Evolutionary conservation across 1,284 basidiomycete genomes (phyloP), one percentile per base, ranked within the genome.

Genomic region (Abortiporus biennis): DNA sequence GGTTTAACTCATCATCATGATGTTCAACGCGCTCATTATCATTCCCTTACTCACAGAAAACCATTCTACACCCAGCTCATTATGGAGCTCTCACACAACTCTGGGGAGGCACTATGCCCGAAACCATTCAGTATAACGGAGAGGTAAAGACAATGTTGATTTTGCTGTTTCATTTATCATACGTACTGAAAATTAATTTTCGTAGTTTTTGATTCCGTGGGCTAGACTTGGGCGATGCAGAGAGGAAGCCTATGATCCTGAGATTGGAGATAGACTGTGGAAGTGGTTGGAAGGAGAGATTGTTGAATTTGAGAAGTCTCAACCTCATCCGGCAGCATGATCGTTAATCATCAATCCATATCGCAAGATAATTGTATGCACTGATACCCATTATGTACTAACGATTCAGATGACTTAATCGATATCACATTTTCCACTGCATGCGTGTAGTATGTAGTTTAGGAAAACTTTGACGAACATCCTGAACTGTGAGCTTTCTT

Each of bases 191-290:
- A n/a, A n/a, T n/a, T n/a, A n/a, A n/a, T n/a, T n/a, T n/a, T n/a
- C 15, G 8, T 15, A 55, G 52, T 55, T 51, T 40, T 32, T 55
- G 23, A 49, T 64, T 19, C 68, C 66, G 2, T 72, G 66, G 64
- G 68, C 67, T 1, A 56, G 64, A 3, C 31, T 58, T 2, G 65
- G 62, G 2, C 47, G 41, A 13, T 33, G 54, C 1, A 35, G 45
- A 13, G 25, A 47, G 3, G 54, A 52, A 3, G 54, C 61, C 5
- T 49, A 57, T 13, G 54, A 65, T 39, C 42, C 49, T 4, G 55
- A 53, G 40, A 15, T 54, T 6, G 59, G 50, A 15, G 47, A 51
- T 37, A 53, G 55, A 39, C 40, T 67, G 13, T 67, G 65, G 65
- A 48, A 52, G 2, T 65, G 59, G 55, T 47, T 61, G 6, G 61